phyloP scores from a whole-genome alignment of 169 alveolate species.

The Theileria orientalis region DNA sequence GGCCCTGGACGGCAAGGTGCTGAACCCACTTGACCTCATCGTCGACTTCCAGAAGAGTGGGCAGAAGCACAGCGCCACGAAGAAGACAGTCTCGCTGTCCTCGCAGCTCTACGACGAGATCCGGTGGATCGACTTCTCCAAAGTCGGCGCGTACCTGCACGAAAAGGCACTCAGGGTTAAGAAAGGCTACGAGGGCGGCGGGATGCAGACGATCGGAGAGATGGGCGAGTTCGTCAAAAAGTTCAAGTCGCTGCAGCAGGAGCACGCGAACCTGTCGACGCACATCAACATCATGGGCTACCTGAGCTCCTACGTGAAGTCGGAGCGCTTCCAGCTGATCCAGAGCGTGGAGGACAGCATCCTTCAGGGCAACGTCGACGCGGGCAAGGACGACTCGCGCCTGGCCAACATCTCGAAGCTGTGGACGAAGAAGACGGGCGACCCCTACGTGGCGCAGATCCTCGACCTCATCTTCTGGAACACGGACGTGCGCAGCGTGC shows the following conservation, averaged over 20 bases:
- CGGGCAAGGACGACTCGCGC: slow-evolving; percentile 33
- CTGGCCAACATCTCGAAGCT: slow-evolving; percentile 31
- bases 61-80: slow-evolving; percentile 5
- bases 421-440: slow-evolving; percentile 49
- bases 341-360: slow-evolving; percentile 82
- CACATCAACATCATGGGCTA: slow-evolving; percentile 86
- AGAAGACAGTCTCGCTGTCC: slow-evolving; percentile 11
- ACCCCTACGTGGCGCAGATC: slow-evolving; percentile 50
- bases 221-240: slow-evolving; percentile 82
- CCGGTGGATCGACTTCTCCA: slow-evolving; percentile 76
- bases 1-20: slow-evolving; percentile 45
- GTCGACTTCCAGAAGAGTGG: slow-evolving; percentile 8
- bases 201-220: slow-evolving; percentile 78
- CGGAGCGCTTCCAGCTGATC: slow-evolving; percentile 66
- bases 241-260: slow-evolving; percentile 82
- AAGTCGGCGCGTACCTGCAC: slow-evolving; percentile 80
- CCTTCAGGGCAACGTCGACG: slow-evolving; percentile 55
- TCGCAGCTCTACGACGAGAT: slow-evolving; percentile 73
- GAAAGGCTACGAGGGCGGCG: slow-evolving; percentile 82
- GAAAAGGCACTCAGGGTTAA: slow-evolving; percentile 83
- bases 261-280: slow-evolving; percentile 82
- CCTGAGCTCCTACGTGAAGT: slow-evolving; percentile 70
- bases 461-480: slow-evolving; percentile 62
- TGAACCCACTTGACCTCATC: slow-evolving; percentile 20
- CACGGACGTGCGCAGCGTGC: slow-evolving; percentile 55